Base-by-base conservation (phyloP, 2,329 filamentous ascomycete species). In the Fusarium zealandicum region DNA sequence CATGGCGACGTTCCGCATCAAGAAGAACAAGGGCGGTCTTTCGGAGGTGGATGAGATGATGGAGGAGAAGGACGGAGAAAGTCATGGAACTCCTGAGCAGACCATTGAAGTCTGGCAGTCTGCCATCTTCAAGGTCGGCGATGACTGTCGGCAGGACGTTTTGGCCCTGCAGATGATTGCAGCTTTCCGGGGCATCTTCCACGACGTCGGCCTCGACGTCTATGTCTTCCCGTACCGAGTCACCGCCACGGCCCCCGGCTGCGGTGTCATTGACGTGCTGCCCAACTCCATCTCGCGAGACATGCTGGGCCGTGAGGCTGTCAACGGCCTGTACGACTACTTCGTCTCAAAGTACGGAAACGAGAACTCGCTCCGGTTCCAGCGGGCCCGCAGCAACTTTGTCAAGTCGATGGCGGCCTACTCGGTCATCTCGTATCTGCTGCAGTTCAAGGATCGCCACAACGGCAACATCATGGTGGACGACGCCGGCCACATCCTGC, bases 391-490 rank as follows among this genome's bases (percentile, higher is more conserved):
- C 59, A 93, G 85, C 77, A 98, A 98, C 75, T 99, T 99, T 72
- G 93, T 99, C 75, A 99, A 99, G 79, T 95, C 90, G 71, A 98
- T 99, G 95, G 95, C 96, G 0, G 96, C 95, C 11, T 99, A 99
- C 79, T 96, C 90, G 14, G 89, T 99, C 68, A 98, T 99, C 63
- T 96, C 92, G 0, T 99, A 96, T 77, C 81, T 99, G 12, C 80
- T 99, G 31, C 96, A 99, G 70, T 98, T 99, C 87, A 99, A 99
- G 75, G 95, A 99, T 72, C 88, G 95, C 3, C 95, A 99, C 78
- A 99, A 99, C 73, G 95, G 95, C 58, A 99, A 99, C 79, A 99
- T 99, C 79, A 99, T 99, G 96, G 88, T 99, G 60, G 93, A 99
- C 73, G 93, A 97, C 69, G 90, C 90, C 1, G 95, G 96, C 4